Evolutionary conservation across 345 rosid genomes (phyloP).

Genomic region (Reutealis trisperma): DNA sequence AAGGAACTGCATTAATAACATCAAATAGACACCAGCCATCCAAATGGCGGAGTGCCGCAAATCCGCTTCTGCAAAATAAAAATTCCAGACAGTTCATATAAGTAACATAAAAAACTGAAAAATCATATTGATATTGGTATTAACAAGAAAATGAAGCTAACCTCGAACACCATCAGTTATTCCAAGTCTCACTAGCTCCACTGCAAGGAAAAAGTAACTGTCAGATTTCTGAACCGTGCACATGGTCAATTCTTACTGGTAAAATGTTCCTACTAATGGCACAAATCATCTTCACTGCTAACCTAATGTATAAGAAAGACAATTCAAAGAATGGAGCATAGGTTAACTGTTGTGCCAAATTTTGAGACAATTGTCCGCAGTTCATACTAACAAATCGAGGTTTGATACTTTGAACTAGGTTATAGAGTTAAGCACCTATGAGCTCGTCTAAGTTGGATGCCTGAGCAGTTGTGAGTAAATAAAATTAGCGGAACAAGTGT

Average conservation of each 20-base stretch:
- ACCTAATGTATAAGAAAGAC: background rate
- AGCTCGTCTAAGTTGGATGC: background rate
- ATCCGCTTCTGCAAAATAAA: conserved; percentile 68
- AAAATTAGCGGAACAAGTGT: background rate
- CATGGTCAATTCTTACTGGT: background rate
- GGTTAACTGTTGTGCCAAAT: background rate
- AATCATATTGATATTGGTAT: conserved; percentile 11
- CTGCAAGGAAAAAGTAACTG: conserved; percentile 49
- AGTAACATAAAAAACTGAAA: conserved; percentile 17
- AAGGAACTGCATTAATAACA: conserved; percentile 93
- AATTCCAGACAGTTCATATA: conserved; percentile 11
- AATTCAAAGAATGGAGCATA: background rate
- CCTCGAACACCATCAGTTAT: conserved; percentile 79
- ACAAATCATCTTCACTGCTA: background rate
- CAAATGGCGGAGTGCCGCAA: conserved; percentile 88
- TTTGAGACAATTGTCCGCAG: background rate
- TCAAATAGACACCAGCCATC: conserved; percentile 93
- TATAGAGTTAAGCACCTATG: background rate
- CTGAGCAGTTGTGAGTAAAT: background rate
- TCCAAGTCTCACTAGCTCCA: conserved; percentile 81
- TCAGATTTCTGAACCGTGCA: conserved; percentile 19
- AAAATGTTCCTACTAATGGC: background rate
- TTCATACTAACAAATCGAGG: background rate
- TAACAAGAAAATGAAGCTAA: conserved; percentile 32
- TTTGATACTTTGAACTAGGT: background rate